Evolutionary conservation across 345 rosid genomes (phyloP).

Genomic region (Eucalyptus caleyi): DNA sequence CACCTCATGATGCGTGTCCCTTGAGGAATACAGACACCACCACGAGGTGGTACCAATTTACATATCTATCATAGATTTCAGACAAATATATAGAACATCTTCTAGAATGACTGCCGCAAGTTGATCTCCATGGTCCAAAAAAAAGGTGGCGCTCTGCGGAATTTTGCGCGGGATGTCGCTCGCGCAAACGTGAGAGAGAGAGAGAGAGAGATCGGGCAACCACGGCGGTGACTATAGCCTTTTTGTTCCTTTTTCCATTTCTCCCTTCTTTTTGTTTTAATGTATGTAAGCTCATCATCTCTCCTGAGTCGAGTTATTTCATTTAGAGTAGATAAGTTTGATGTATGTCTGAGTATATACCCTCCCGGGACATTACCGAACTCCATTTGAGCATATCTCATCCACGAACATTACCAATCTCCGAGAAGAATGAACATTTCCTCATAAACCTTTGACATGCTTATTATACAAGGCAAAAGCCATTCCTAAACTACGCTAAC

Average conservation of each 20-base stretch:
- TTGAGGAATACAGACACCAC: not conserved
- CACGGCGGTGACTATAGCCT: too few relatives aligned
- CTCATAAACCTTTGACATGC: not conserved
- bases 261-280: too few relatives aligned
- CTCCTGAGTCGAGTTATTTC: too few relatives aligned
- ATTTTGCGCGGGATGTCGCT: not conserved
- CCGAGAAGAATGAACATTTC: not conserved
- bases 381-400: not conserved
- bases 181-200: not conserved
- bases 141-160: not conserved
- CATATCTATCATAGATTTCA: not conserved
- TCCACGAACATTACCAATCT: not conserved
- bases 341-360: too few relatives aligned
- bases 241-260: too few relatives aligned
- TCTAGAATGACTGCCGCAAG: not conserved
- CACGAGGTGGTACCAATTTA: not conserved
- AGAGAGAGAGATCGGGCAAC: too few relatives aligned
- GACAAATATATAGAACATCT: not conserved
- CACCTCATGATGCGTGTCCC: not conserved
- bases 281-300: not conserved
- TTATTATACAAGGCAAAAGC: not conserved
- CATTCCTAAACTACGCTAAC: not conserved
- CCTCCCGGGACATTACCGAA: too few relatives aligned
- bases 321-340: too few relatives aligned
- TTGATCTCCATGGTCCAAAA: not conserved